Evolutionary conservation across 2,329 filamentous ascomycete species (phyloP), one percentile per base, ranked within the genome.

Genomic region (Endoconidiophora polonica): DNA sequence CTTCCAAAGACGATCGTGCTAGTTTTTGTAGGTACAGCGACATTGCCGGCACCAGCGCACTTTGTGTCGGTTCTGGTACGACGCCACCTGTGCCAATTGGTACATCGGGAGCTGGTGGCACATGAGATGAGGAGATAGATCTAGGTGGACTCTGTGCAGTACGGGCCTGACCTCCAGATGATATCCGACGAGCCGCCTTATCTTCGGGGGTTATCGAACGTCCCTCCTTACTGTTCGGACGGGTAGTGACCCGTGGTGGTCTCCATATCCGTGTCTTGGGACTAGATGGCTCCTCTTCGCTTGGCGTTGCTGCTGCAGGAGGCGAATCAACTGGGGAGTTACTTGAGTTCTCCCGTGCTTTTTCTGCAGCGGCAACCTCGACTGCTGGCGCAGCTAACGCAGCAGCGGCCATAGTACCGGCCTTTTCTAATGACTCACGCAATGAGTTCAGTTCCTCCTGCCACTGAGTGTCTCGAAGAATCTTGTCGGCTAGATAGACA

Each of bases 31-130:
- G 29, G 23, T 48, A 52, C 39, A 44, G 40, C 4, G 46, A 45
- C 50, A 52, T 52, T 14, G 33, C 44, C 20, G 50, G 50, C 20
- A 52, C 29, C 45, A 52, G 37, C n/a, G 50, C 50, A 16, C 45
- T 52, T 36, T 46, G 44, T 12, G 50, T 52, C 23, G 45, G 50
- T 40, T 52, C 50, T 12, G 45, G 50, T 12, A 46, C 45, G 16
- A 46, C 50, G 3, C 44, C 23, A 5, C 50, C 50, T 33, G 48
- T 52, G 5, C 50, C 50, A 14, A 52, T 14, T 5, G 45, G 50
- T 3, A n/a, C 33, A 7, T 33, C 23, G 6, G 40, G 45, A 12
- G 48, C 24, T 16, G 48, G 41, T 22, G 33, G 48, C 12, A 3
- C 26, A 22, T 43, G 23, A 0, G n/a, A 22, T 18, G 44, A 20